Conservation (phyloP, 768 basidiomycete genomes). For the Strobilomyces dryophilus region DNA sequence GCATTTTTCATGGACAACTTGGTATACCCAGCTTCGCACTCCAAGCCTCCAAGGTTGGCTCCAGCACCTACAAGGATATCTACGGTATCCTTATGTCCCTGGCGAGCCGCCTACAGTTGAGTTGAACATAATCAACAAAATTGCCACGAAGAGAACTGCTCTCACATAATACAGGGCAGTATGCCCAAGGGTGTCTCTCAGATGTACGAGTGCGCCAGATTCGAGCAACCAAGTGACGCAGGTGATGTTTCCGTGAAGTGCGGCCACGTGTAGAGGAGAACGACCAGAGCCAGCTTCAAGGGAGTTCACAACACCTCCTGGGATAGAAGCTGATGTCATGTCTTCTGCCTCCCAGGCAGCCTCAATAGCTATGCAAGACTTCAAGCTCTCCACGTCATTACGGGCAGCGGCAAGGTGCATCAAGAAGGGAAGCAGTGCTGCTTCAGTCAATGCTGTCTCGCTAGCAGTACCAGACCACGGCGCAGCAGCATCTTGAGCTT, state of each 20-base stretch:
- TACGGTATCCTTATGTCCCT: conserved; percentile 59
- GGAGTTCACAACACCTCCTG: conserved; percentile 71
- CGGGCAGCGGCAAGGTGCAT: conserved; percentile 75
- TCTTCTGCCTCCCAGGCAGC: conserved; percentile 23
- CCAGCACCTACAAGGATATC: conserved; percentile 67
- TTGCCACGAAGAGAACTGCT: background rate
- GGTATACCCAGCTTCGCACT: conserved; percentile 56
- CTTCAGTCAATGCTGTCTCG: conserved; percentile 67
- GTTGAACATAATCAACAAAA: conserved; percentile 1
- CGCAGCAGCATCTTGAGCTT: conserved; percentile 43
- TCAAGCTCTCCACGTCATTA: conserved; percentile 60
- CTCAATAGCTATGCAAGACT: conserved; percentile 49
- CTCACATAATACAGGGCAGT: conserved; percentile 80
- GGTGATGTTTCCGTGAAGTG: conserved; percentile 55
- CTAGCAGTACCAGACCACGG: conserved; percentile 78
- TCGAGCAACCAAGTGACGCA: conserved; percentile 50
- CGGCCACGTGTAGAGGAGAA: conserved; percentile 76
- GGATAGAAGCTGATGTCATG: conserved; percentile 31
- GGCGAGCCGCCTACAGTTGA: conserved; percentile 61
- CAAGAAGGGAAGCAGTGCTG: conserved; percentile 69
- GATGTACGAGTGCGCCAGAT: conserved; percentile 78
- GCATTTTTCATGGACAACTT: conserved; percentile 42
- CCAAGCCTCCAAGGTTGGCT: conserved; percentile 66
- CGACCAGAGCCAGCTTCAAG: conserved; percentile 66
- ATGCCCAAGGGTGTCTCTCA: conserved; percentile 75